Evolutionary conservation across 73 alveolate species (phyloP).

Genomic region (Halteria grandinella): DNA sequence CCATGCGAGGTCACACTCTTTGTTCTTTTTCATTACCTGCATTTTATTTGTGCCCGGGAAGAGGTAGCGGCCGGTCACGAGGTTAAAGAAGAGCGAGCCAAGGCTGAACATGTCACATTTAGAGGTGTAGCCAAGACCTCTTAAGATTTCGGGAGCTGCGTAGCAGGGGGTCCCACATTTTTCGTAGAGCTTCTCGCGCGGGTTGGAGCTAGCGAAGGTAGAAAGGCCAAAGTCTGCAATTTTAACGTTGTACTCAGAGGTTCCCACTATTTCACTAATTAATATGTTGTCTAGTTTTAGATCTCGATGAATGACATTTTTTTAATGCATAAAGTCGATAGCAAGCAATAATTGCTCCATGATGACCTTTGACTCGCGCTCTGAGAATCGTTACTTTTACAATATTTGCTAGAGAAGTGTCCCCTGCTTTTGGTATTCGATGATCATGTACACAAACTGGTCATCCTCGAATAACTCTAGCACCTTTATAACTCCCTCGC

Average conservation of each 20-base stretch:
- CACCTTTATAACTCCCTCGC: slow-evolving; percentile 2
- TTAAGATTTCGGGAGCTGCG: slow-evolving; percentile 65
- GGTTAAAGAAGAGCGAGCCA: slow-evolving; percentile 36
- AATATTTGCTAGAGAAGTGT: slow-evolving; percentile 7
- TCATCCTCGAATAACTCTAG: slow-evolving; percentile 7
- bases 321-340: slow-evolving; percentile 47
- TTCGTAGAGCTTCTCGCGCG: slow-evolving; percentile 1
- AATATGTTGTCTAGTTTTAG: slow-evolving; percentile 61
- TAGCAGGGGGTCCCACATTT: slow-evolving; percentile 75
- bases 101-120: slow-evolving; percentile 37
- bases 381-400: neutral
- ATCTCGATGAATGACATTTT: slow-evolving; percentile 62
- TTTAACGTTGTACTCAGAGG: slow-evolving; percentile 43
- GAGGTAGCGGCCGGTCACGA: slow-evolving; percentile 18
- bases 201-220: neutral
- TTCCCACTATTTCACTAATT: too few species aligned
- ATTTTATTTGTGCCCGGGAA: slow-evolving; percentile 21
- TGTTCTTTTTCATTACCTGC: neutral
- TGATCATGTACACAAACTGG: neutral
- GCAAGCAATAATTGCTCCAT: slow-evolving; percentile 47
- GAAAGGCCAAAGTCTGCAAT: slow-evolving; percentile 82
- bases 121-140: slow-evolving; percentile 16
- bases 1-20: neutral
- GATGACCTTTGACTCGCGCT: neutral
- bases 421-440: slow-evolving; percentile 33